A percentile compares a stretch with the other conserved stretches of the same genome.
Conservation (phyloP, 495 filamentous ascomycete genomes). For the Aspergillus coremiiformis region DNA sequence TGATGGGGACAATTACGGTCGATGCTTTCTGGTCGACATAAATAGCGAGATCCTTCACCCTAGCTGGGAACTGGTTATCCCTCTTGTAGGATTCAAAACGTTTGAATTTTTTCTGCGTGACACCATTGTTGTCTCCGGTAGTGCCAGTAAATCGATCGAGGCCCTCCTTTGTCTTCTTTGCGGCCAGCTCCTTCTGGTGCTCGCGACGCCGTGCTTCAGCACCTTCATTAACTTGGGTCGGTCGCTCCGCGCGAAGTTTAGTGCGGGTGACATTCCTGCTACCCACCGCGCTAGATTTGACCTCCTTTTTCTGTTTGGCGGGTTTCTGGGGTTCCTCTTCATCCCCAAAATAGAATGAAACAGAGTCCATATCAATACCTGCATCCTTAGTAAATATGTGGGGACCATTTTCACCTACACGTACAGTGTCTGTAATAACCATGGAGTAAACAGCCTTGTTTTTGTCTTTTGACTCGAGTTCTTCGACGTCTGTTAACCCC, state of each 20-base stretch:
- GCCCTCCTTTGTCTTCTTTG: constrained; percentile 84
- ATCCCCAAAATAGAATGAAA: constrained; percentile 96
- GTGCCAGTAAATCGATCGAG: constrained; percentile 71
- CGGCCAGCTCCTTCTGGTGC: constrained; percentile 85
- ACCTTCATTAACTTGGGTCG: constrained; percentile 78
- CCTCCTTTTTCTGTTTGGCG: constrained; percentile 68
- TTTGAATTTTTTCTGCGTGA: constrained; percentile 92
- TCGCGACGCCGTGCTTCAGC: constrained; percentile 80
- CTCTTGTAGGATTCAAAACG: constrained; percentile 98
- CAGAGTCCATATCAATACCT: constrained; percentile 79
- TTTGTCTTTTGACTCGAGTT: constrained; percentile 74
- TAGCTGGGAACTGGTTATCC: constrained; percentile 84
- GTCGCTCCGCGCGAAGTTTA: constrained; percentile 83
- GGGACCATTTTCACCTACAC: constrained; percentile 67
- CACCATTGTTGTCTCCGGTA: constrained; percentile 79
- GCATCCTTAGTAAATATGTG: constrained; percentile 87
- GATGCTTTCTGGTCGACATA: constrained; percentile 84
- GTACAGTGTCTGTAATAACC: constrained; percentile 85
- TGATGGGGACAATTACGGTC: constrained; percentile 89
- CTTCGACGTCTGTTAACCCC: constrained; percentile 80
- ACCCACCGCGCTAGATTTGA: constrained; percentile 73
- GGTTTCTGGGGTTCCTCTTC: constrained; percentile 63
- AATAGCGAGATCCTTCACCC: constrained; percentile 76
- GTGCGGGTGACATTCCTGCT: constrained; percentile 91
- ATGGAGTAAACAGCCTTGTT: constrained; percentile 82